phyloP scores from a whole-genome alignment of 73 alveolate genomes.

The Symbiodinium pilosum region DNA sequence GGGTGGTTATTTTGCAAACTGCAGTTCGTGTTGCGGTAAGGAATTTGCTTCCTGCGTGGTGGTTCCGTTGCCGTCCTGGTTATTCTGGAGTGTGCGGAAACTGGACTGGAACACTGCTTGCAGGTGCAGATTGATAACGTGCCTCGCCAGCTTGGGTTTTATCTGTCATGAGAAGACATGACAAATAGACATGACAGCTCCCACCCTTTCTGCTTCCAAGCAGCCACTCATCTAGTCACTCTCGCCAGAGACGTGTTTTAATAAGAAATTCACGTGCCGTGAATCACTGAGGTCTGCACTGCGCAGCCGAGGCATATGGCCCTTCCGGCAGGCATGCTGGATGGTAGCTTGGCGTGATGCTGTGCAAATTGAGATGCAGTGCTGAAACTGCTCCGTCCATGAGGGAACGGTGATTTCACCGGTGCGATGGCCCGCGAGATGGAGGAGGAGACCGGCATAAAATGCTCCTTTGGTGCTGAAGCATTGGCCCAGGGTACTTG shows the following conservation, averaged over 20 bases:
- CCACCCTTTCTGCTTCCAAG: not conserved
- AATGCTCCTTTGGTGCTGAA: not conserved
- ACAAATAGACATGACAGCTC: not conserved
- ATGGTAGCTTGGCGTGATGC: not conserved
- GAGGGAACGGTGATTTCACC: conserved; percentile 28
- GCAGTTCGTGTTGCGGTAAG: not conserved
- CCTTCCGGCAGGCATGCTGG: conserved; percentile 62
- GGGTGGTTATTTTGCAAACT: not conserved
- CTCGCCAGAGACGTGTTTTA: not conserved
- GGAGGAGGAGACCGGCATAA: conserved; percentile 69
- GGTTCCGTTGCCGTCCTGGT: conserved; percentile 72
- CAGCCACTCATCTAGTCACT: not conserved
- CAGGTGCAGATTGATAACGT: conserved; percentile 28
- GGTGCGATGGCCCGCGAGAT: conserved; percentile 76
- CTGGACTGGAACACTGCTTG: not conserved
- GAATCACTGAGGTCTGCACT: conserved; percentile 32
- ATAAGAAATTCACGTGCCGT: not conserved
- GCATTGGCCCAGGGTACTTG: too few species aligned
- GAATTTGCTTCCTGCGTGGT: conserved; percentile 49
- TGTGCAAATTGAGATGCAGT: not conserved
- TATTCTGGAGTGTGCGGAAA: conserved; percentile 27
- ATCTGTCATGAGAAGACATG: not conserved
- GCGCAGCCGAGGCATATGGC: conserved; percentile 63
- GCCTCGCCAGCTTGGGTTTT: not conserved
- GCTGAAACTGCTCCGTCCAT: not conserved